Percentiles rank a stretch among this genome's conserved stretches.
Conservation (phyloP, 106 monocot genomes). For the Iris macrosiphon region DNA sequence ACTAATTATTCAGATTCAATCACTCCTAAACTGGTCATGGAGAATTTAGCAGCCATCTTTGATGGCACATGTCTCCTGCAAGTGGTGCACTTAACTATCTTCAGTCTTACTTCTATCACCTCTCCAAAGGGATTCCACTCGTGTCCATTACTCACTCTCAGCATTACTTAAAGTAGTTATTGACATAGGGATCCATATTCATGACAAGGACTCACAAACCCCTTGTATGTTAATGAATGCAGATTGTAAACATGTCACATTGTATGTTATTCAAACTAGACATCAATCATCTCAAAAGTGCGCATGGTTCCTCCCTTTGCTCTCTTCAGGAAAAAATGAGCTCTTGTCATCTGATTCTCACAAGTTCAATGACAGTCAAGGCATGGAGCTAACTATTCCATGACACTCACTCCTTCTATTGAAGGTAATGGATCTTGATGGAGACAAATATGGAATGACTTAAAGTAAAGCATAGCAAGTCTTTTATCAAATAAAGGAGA, state of each 20-base stretch:
- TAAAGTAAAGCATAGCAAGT: constrained; percentile 18
- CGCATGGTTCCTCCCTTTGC: constrained; percentile 9
- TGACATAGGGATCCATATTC: neutral
- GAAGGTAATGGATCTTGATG: constrained; percentile 10
- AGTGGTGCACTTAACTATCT: neutral
- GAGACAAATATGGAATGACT: constrained; percentile 8
- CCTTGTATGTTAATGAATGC: constrained; percentile 13
- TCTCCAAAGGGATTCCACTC: constrained; percentile 1
- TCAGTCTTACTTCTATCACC: neutral
- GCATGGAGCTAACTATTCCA: neutral
- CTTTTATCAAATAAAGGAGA: constrained; percentile 24
- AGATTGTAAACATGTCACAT: neutral
- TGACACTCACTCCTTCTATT: neutral
- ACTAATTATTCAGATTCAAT: too few relatives aligned
- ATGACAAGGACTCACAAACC: constrained; percentile 1
- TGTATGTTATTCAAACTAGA: constrained; percentile 2
- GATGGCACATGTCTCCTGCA: neutral
- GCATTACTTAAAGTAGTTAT: neutral
- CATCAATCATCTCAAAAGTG: constrained; percentile 21
- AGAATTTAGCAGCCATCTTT: too few relatives aligned
- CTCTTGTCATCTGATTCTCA: constrained; percentile 12
- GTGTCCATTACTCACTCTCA: neutral
- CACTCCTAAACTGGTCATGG: too few relatives aligned
- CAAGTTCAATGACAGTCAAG: constrained; percentile 12
- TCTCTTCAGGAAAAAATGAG: constrained; percentile 10